Base-by-base conservation (phyloP, 208 protist genomes). In the Crithidia fasciculata region DNA sequence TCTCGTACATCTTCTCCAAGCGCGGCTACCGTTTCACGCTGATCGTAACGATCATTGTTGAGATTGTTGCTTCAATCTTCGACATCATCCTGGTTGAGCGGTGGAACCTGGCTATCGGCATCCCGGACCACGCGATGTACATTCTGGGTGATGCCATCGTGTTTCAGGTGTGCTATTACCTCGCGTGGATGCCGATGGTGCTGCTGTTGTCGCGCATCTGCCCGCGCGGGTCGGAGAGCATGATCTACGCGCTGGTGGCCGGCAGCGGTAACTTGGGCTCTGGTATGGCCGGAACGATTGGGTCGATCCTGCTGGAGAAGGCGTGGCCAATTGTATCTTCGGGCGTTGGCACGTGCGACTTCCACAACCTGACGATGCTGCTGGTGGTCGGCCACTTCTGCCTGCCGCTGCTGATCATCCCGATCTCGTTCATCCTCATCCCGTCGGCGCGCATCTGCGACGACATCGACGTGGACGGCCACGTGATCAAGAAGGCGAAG, bases 191-290 rank as follows among this genome's bases (percentile, higher is more conserved):
- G 85, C 87, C 91, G 18, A 74, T 77, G 52, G 75, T 90, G 5
- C 71, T 96, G 12, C 80, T 96, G 45, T 77, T 92, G 45, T 89
- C 89, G 0, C 89, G 87, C 49, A 68, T 93, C 8, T 94, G 89
- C 70, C 89, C 91, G 15, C 85, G 83, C 49, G 87, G 86, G n/a
- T 83, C 88, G 49, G 88, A 95, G 74, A 82, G 76, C 36, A 93
- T 86, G 65, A 78, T 93, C 56, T 93, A 89, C 54, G 84, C 91
- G 18, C 70, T 95, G 2, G 73, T 95, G 40, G 91, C 87, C 6
- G 91, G 91, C 8, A 92, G 87, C 63, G 73, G 83, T 36, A 92
- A 94, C 77, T 82, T 95, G 56, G 90, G 88, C 12, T 61, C 71
- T 57, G 52, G 70, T 37, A 80, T 89, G 18, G 69, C 80, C 9